Evolutionary conservation across 2,329 filamentous ascomycete species (phyloP).

Genomic region (Aureobasidium sp.): DNA sequence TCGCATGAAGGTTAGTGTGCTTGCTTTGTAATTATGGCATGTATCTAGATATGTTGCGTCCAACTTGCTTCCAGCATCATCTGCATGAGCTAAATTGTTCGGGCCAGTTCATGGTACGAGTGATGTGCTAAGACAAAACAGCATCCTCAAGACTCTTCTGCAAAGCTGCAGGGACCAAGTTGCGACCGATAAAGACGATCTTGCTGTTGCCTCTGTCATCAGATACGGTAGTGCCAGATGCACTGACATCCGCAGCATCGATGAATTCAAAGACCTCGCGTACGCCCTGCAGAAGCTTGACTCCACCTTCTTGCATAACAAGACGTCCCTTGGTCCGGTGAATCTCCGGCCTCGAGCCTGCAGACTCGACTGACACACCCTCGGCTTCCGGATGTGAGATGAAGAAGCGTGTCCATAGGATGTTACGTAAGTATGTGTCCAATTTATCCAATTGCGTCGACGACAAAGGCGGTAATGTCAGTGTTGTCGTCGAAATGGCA

Average conservation of each 20-base stretch:
- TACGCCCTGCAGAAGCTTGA: slow-evolving; percentile 83
- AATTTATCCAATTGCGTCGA: slow-evolving; percentile 54
- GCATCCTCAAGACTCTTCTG: slow-evolving; percentile 25
- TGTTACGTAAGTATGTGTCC: slow-evolving; percentile 72
- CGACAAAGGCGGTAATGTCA: slow-evolving; percentile 58
- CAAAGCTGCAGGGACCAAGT: slow-evolving; percentile 24
- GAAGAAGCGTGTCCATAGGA: slow-evolving; percentile 75
- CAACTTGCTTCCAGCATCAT: not conserved
- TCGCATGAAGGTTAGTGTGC: not conserved
- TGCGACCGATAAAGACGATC: slow-evolving; percentile 31
- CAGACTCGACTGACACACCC: not conserved
- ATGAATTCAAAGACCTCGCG: slow-evolving; percentile 89
- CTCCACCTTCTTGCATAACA: slow-evolving; percentile 54
- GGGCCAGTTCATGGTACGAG: not conserved
- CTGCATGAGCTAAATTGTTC: not conserved
- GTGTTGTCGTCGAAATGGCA: slow-evolving; percentile 59
- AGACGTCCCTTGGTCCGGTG: slow-evolving; percentile 83
- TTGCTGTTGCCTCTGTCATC: slow-evolving; percentile 21
- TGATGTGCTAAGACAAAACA: not conserved
- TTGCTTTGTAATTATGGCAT: not conserved
- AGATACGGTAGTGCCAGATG: not conserved
- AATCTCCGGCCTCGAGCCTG: slow-evolving; percentile 58
- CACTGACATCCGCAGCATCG: slow-evolving; percentile 39
- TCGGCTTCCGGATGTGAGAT: slow-evolving; percentile 26
- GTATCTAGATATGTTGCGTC: not conserved